Percentiles rank a stretch among this genome's conserved stretches.
Evolutionary conservation across 2,329 filamentous ascomycete species (phyloP).

Genomic region (Setomelanomma holmii): DNA sequence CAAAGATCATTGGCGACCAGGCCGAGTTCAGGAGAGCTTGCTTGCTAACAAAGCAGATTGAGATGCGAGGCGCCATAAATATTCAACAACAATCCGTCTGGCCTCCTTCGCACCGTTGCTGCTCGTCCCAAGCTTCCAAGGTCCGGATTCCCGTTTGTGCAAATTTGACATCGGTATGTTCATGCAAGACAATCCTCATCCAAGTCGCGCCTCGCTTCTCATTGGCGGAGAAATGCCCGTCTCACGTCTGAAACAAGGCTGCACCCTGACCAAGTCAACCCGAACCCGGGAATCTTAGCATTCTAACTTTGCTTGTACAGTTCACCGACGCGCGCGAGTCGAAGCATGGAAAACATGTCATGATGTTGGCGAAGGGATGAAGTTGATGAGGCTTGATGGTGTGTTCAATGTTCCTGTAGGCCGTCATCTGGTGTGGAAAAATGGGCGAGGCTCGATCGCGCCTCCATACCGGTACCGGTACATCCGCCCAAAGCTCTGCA

Average conservation of each 20-base stretch:
- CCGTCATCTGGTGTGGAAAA: no score
- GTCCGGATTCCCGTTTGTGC: constrained; percentile 1
- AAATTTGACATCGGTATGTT: constrained; percentile 10
- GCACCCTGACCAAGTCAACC: constrained; percentile 12
- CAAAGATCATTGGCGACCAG: no score
- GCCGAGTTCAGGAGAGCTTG: no score
- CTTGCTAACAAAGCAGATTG: no score
- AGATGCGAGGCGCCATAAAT: not conserved
- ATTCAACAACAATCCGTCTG: not conserved
- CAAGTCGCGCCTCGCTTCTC: constrained; percentile 11
- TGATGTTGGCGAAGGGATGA: not conserved
- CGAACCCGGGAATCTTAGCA: not conserved
- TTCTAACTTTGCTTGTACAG: not conserved
- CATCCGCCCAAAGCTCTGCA: no score
- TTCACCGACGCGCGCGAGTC: not conserved
- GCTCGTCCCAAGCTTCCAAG: not conserved
- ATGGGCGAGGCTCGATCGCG: no score
- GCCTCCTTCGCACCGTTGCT: not conserved
- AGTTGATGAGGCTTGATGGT: not conserved
- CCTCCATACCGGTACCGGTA: no score
- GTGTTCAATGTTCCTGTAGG: no score
- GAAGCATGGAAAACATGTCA: not conserved
- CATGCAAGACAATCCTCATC: constrained; percentile 16
- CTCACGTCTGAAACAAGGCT: constrained; percentile 29
- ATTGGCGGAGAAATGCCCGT: constrained; percentile 29